Percentiles rank a stretch among this genome's conserved stretches.
phyloP scores from a whole-genome alignment of 1,284 basidiomycete genomes.

The Fomitiporia mediterranea region DNA sequence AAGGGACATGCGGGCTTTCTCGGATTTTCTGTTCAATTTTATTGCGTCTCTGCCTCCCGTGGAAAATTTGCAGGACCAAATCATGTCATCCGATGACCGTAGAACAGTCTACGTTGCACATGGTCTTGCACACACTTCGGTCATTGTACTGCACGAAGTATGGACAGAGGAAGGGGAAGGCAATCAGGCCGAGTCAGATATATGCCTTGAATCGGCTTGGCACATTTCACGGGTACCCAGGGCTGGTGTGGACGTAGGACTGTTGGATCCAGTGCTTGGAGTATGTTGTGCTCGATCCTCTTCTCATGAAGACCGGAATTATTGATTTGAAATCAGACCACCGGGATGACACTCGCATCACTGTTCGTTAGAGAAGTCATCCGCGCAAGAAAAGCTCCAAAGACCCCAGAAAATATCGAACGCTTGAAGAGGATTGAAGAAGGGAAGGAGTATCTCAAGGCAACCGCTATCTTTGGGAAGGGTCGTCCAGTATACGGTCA shows the following conservation, averaged over 20 bases:
- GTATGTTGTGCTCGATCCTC: slow-evolving; percentile 22
- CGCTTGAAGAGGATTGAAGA: not conserved
- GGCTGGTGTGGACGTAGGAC: slow-evolving; percentile 18
- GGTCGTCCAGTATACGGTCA: slow-evolving; percentile 8
- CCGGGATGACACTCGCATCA: slow-evolving; percentile 27
- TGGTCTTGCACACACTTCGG: slow-evolving; percentile 31
- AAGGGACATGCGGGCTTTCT: not conserved
- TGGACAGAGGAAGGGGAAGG: slow-evolving; percentile 28
- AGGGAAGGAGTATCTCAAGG: not conserved
- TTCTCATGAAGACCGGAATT: not conserved
- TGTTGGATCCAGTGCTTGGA: slow-evolving; percentile 26
- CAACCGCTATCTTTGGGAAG: not conserved
- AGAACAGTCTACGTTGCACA: slow-evolving; percentile 26
- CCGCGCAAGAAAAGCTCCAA: not conserved
- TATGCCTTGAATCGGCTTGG: slow-evolving; percentile 25
- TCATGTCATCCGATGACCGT: slow-evolving; percentile 19
- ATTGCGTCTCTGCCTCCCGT: slow-evolving; percentile 26
- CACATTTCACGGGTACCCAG: slow-evolving; percentile 1
- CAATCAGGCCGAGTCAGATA: slow-evolving; percentile 23
- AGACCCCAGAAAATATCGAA: not conserved
- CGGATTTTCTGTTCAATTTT: slow-evolving; percentile 30
- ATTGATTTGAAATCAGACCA: slow-evolving; percentile 21
- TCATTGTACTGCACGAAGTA: slow-evolving; percentile 34
- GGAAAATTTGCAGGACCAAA: slow-evolving; percentile 14
- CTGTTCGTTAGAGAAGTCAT: slow-evolving; percentile 27